phyloP scores from a whole-genome alignment of 306 rosid species.

The Glycine tomentella region DNA sequence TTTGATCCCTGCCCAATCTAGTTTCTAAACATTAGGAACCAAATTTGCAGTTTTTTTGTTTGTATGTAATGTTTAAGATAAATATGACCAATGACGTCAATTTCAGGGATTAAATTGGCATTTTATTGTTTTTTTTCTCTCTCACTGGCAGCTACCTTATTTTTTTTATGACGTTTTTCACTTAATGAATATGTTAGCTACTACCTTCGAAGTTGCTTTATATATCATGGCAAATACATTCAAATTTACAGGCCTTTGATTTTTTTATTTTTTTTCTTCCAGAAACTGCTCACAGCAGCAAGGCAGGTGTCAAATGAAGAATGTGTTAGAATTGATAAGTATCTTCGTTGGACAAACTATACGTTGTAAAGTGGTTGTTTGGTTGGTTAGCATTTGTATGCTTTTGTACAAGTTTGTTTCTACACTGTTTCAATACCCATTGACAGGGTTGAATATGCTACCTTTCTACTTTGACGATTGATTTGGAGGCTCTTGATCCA shows the following conservation, averaged over 20 bases:
- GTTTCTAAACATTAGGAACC: neutral
- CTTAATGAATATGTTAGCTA: too few species aligned
- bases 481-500: slow-evolving; percentile 39
- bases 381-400: slow-evolving; percentile 41
- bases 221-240: neutral
- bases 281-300: slow-evolving; percentile 44
- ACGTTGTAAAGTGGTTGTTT: slow-evolving; percentile 45
- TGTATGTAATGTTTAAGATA: neutral
- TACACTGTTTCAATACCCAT: slow-evolving; percentile 32
- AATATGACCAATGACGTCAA: neutral
- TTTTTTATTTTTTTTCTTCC: neutral
- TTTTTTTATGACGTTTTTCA: too few species aligned
- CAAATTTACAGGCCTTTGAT: slow-evolving; percentile 1
- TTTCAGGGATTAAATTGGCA: neutral
- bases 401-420: slow-evolving; percentile 38
- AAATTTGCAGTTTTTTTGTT: neutral
- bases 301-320: slow-evolving; percentile 36
- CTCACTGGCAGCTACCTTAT: neutral
- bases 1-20: neutral
- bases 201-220: neutral
- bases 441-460: slow-evolving; percentile 36
- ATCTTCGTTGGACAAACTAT: slow-evolving; percentile 32
- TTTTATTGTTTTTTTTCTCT: neutral
- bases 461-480: slow-evolving; percentile 3
- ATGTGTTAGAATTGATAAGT: slow-evolving; percentile 26